Evolutionary conservation across 768 basidiomycete genomes (phyloP), one percentile per base, ranked within the genome.

Genomic region (Chalciporus piperatus): DNA sequence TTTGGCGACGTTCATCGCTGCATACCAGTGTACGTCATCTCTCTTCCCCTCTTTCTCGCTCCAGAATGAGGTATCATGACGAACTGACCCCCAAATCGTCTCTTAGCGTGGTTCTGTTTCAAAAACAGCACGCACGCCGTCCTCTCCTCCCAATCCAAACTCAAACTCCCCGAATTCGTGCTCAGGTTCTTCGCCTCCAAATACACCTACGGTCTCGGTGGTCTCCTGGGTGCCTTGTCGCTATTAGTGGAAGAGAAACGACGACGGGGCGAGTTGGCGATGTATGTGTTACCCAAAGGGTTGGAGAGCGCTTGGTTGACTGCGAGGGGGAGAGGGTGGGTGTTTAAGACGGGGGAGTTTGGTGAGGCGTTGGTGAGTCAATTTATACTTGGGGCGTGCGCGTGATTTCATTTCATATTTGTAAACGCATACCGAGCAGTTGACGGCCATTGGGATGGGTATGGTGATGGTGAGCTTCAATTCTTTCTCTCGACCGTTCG

Each of bases 261-360:
- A 60, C 77, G 96, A n/a, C 79, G 94, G 5, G 88, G 82, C 1
- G 96, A 98, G 71, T 73, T 98, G 56, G 92, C 94, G 54, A 91
- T 93, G 92, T 93, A 88, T 64, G 87, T 85, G 2, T 70, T 98
- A 22, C 96, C 96, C 4, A 91, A 93, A 67, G 91, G 82, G 0
- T 67, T 98, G 32, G 94, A 98, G 73, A 91, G 90, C 48, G 81
- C 82, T n/a, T 98, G 93, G 94, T 76, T 85, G 1, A 82, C 84
- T 63, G 81, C 85, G 9, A 70, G 89, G 22, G 87, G 88, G 13
- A 81, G 84, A 54, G 87, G 89, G 2, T 82, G 81, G 71, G 87
- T 94, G 41, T 82, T 84, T 54, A 75, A 76, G 57, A 84, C 84
- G 28, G 87, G 85, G 9, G 79, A 81, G 45, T 82, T 78, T 70